A percentile compares a stretch with the other conserved stretches of the same genome.
Conservation (phyloP, 2,329 filamentous ascomycete species). For the Colletotrichum navitas region DNA sequence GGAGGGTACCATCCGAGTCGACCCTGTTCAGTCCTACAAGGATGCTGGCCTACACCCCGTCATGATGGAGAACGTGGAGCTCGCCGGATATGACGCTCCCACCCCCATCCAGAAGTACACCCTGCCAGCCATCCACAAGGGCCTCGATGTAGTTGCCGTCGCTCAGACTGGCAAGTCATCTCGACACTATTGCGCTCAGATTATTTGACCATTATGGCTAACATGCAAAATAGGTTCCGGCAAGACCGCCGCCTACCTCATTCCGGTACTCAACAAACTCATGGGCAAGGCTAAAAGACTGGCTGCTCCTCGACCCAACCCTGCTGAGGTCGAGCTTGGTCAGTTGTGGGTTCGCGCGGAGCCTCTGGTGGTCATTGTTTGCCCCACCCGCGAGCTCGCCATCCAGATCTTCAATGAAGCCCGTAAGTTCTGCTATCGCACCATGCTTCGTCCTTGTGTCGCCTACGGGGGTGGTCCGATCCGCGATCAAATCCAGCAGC, state of each 20-base stretch:
- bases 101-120: conserved; percentile 92
- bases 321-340: conserved; percentile 64
- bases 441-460: conserved; percentile 92
- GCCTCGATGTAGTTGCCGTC: conserved; percentile 86
- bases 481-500: conserved; percentile 76
- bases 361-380: conserved; percentile 87
- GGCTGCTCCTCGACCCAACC: conserved; percentile 80
- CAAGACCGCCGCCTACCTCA: conserved; percentile 93
- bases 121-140: conserved; percentile 81
- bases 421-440: conserved; percentile 92
- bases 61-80: conserved; percentile 81
- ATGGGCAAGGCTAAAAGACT: conserved; percentile 97
- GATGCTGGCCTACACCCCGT: conserved; percentile 87
- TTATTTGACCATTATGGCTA: conserved; percentile 26
- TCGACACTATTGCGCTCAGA: background rate
- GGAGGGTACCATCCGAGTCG: conserved; percentile 66
- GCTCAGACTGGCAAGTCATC: conserved; percentile 87
- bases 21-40: conserved; percentile 71
- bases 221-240: conserved; percentile 77
- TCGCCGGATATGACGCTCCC: conserved; percentile 77
- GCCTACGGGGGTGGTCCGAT: conserved; percentile 86
- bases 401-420: conserved; percentile 97
- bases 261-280: conserved; percentile 88
- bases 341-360: conserved; percentile 75
- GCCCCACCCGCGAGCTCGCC: conserved; percentile 89